Conservation (phyloP, 257 asterid species). For the Solanum verrucosum region DNA sequence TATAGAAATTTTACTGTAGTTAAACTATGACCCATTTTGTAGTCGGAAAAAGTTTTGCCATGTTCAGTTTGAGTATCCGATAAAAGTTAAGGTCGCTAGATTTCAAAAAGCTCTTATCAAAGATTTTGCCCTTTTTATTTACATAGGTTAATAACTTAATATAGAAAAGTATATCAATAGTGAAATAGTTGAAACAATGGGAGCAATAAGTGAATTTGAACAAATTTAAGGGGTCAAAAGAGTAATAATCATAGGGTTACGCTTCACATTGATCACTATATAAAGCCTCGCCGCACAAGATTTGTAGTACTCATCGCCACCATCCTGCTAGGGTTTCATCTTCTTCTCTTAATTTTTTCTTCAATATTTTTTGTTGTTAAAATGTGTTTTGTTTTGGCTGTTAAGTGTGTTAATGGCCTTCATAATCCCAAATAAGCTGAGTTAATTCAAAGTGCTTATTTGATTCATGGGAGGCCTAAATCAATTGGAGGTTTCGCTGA, state of each 20-base stretch:
- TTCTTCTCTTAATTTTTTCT: fast-evolving
- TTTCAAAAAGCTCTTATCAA: no score
- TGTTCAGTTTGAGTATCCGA: no score
- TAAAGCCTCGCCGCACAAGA: background rate
- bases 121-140: no score
- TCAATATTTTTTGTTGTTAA: background rate
- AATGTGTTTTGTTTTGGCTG: background rate
- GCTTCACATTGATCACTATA: background rate
- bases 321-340: background rate
- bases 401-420: conserved; percentile 24
- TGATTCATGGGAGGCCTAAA: conserved; percentile 95
- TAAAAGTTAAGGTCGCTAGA: no score
- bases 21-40: no score
- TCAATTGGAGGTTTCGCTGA: conserved; percentile 83
- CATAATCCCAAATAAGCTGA: conserved; percentile 81
- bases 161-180: background rate
- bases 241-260: background rate
- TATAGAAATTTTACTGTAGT: background rate
- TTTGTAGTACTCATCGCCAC: fast-evolving
- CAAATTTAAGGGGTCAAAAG: background rate
- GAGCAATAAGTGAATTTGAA: background rate
- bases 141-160: no score
- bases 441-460: conserved; percentile 33
- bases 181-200: background rate
- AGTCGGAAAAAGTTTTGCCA: no score